These are phyloP conservation scores for Ganoderma sp. DNA, from an alignment of 1,284 basidiomycete species.

Conservation along the genomic window DNA sequence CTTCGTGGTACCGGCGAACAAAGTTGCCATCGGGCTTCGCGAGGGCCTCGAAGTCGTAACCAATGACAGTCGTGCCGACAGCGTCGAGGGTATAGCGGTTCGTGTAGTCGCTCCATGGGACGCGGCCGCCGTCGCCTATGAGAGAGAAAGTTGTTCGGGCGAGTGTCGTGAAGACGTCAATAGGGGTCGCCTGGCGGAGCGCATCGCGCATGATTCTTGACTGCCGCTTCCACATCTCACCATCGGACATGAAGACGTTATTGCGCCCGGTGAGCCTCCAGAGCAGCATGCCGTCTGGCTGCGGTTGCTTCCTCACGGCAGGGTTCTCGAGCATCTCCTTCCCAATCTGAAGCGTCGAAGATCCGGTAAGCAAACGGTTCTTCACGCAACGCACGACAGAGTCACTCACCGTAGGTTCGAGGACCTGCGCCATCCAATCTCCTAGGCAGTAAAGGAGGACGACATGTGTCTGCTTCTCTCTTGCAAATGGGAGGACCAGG, in stretches of 20 bases:
- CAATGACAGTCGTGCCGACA: slow-evolving; percentile 42
- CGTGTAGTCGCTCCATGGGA: slow-evolving; percentile 39
- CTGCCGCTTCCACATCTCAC: slow-evolving; percentile 41
- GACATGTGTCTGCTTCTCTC: slow-evolving; percentile 25
- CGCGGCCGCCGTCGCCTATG: slow-evolving; percentile 32
- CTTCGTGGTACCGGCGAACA: slow-evolving; percentile 40
- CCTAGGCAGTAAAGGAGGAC: slow-evolving; percentile 36
- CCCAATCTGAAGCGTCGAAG: slow-evolving; percentile 17
- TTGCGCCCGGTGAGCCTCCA: slow-evolving; percentile 40
- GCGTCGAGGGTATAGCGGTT: slow-evolving; percentile 41
- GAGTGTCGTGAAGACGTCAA: slow-evolving; percentile 37
- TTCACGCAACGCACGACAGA: neutral
- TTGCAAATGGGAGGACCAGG: slow-evolving; percentile 35
- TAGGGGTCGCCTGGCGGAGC: slow-evolving; percentile 37
- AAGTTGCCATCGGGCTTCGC: slow-evolving; percentile 38
- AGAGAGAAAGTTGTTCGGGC: slow-evolving; percentile 35
- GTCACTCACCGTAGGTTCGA: slow-evolving; percentile 32
- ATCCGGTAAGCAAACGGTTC: slow-evolving; percentile 1
- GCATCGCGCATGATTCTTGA: slow-evolving; percentile 37
- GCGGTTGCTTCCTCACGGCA: slow-evolving; percentile 37
- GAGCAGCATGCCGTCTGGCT: slow-evolving; percentile 37
- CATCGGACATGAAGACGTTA: slow-evolving; percentile 41
- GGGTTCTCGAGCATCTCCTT: slow-evolving; percentile 27
- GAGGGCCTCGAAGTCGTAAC: slow-evolving; percentile 45
- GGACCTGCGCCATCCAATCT: slow-evolving; percentile 37